Evolutionary conservation across 306 rosid genomes (phyloP).

Genomic region (Argentina anserina): DNA sequence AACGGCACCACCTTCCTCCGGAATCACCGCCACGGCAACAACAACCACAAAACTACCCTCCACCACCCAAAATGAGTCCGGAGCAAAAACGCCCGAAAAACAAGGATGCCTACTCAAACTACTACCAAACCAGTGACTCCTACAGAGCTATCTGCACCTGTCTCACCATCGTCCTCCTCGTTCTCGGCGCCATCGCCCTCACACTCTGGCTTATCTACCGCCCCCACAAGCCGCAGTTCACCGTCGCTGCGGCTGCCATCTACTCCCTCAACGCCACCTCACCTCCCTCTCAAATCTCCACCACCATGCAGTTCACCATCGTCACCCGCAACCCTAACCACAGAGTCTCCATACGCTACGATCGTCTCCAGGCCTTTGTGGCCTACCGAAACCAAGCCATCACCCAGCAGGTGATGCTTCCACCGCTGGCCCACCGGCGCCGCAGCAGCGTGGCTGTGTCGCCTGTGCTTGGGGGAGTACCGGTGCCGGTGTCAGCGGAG

Average conservation of each 20-base stretch:
- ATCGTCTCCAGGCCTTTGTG: constrained; percentile 49
- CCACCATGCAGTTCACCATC: constrained; percentile 72
- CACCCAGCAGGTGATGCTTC: constrained; percentile 59
- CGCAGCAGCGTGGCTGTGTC: constrained; percentile 51
- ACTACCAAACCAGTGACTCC: not conserved
- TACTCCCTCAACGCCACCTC: constrained; percentile 58
- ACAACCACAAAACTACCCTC: constrained; percentile 15
- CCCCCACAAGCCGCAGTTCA: constrained; percentile 61
- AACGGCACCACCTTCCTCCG: not conserved
- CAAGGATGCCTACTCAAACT: not conserved
- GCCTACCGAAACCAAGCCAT: constrained; percentile 58
- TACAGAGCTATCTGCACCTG: constrained; percentile 45
- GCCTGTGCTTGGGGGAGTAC: constrained; percentile 60
- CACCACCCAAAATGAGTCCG: not conserved
- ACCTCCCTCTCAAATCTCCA: constrained; percentile 40
- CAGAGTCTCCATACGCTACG: constrained; percentile 61
- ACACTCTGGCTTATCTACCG: constrained; percentile 79
- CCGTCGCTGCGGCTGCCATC: constrained; percentile 51
- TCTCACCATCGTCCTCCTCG: constrained; percentile 53
- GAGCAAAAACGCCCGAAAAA: not conserved
- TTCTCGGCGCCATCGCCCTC: constrained; percentile 48
- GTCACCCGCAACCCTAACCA: constrained; percentile 66
- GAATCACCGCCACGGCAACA: constrained; percentile 13
- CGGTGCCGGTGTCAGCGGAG: constrained; percentile 57
- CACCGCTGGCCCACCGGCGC: constrained; percentile 42